phyloP scores from a whole-genome alignment of 441 rosid species.

The Euphorbia schlechtendalii region DNA sequence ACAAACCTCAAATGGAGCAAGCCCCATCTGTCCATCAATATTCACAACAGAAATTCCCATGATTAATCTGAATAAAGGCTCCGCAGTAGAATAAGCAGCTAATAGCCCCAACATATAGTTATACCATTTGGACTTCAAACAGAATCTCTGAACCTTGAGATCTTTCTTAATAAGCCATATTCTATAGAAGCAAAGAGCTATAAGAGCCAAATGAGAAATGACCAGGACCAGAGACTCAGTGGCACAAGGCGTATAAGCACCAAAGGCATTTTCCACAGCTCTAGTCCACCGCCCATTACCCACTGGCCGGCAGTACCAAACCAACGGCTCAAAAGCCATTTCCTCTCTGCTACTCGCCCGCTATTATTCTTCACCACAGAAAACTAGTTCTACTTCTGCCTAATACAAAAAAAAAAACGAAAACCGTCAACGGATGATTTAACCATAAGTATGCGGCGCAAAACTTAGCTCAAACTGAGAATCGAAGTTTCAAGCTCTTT shows the following conservation, averaged over 20 bases:
- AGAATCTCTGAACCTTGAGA: conserved; percentile 54
- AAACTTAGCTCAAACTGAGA: no score
- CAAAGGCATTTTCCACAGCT: conserved; percentile 74
- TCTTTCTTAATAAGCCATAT: conserved; percentile 69
- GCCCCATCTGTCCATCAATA: conserved; percentile 59
- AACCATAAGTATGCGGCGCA: no score
- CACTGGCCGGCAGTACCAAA: conserved; percentile 86
- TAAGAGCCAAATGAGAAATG: conserved; percentile 57
- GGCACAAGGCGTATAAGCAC: conserved; percentile 92
- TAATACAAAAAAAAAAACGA: conserved; percentile 3
- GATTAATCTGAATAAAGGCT: conserved; percentile 79
- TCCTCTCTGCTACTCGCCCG: conserved; percentile 15
- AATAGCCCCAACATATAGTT: conserved; percentile 54
- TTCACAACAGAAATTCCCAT: conserved; percentile 76
- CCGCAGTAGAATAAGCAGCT: conserved; percentile 67
- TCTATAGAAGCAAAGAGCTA: conserved; percentile 64
- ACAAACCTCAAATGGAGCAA: conserved; percentile 88
- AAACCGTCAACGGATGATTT: no score
- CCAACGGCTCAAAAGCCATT: conserved; percentile 68
- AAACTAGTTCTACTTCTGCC: conserved; percentile 24
- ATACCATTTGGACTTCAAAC: conserved; percentile 71
- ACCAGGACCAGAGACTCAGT: conserved; percentile 66
- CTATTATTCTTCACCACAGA: conserved; percentile 23
- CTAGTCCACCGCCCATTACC: conserved; percentile 69
- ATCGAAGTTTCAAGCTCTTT: no score